Evolutionary conservation across 371 early-diverging fungal species (phyloP), one percentile per base, ranked within the genome.

Genomic region (Fennellomyces sp.): DNA sequence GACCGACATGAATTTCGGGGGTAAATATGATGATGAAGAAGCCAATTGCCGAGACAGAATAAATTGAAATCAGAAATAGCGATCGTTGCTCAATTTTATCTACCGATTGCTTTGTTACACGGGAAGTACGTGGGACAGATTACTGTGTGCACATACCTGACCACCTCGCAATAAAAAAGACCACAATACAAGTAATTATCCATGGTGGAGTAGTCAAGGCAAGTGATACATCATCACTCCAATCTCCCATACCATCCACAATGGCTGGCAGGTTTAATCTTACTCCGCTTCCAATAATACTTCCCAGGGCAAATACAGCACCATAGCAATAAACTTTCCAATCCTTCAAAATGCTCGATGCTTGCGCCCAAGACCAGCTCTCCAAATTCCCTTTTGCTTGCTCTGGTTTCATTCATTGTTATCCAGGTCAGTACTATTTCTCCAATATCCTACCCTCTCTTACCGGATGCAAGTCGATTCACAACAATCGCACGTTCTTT

Each of bases 401-500:
- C n/a, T n/a, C n/a, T n/a, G n/a, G n/a, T n/a, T n/a, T n/a, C n/a
- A n/a, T n/a, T n/a, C n/a, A n/a, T n/a, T n/a, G n/a, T n/a, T n/a
- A n/a, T n/a, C n/a, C n/a, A n/a, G n/a, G n/a, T n/a, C n/a, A n/a
- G n/a, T n/a, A n/a, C n/a, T n/a, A n/a, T n/a, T n/a, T n/a, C n/a
- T n/a, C n/a, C n/a, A n/a, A n/a, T n/a, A n/a, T n/a, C n/a, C n/a
- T n/a, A n/a, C n/a, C n/a, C n/a, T n/a, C n/a, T n/a, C n/a, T 28
- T 69, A 66, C 71, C 71, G 25, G 31, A 39, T n/a, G 61, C 68
- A 4, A 88, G 62, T 26, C 88, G 70, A 28, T 61, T 35, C 1
- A 66, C 60, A 0, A 78, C 81, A 17, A 81, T 52, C 1, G 63
- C 68, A 13, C 74, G 59, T 60, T 90, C 89, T 58, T 77, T 70